Evolutionary conservation across 257 asterid species (phyloP).

Genomic region (Solanum clarkiae): DNA sequence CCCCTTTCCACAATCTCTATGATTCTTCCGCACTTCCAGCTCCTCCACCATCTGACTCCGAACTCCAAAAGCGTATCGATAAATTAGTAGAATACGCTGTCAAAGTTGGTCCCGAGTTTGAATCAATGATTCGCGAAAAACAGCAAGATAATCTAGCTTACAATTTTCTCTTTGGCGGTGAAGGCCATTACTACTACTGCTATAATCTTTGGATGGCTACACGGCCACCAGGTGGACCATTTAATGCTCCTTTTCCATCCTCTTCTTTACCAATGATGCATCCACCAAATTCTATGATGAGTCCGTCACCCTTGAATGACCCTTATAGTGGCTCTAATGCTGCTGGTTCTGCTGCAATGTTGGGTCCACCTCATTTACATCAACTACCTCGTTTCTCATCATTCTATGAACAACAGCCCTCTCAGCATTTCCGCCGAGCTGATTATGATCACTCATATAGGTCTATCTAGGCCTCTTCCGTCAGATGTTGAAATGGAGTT

Average conservation of each 20-base stretch:
- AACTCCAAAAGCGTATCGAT: constrained; percentile 85
- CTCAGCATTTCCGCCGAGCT: constrained; percentile 47
- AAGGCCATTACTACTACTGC: constrained; percentile 75
- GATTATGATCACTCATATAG: constrained; percentile 51
- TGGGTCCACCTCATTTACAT: constrained; percentile 47
- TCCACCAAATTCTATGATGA: constrained; percentile 75
- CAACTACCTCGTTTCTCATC: constrained; percentile 65
- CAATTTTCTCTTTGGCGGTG: constrained; percentile 81
- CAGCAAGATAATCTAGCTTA: constrained; percentile 87
- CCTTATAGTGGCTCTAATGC: constrained; percentile 25
- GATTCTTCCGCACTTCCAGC: constrained; percentile 69
- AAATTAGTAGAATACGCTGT: constrained; percentile 78
- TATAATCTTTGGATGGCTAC: constrained; percentile 73
- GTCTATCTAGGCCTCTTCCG: constrained; percentile 69
- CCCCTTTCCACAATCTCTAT: constrained; percentile 57
- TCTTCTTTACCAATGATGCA: constrained; percentile 59
- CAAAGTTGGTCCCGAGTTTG: constrained; percentile 89
- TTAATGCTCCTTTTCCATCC: constrained; percentile 50
- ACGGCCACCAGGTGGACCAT: constrained; percentile 40
- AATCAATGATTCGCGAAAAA: constrained; percentile 83
- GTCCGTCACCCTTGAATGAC: constrained; percentile 37
- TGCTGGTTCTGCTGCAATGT: constrained; percentile 1
- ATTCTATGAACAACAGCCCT: constrained; percentile 60
- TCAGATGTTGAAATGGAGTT: constrained; percentile 87
- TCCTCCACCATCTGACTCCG: constrained; percentile 83